Evolutionary conservation across 2,329 filamentous ascomycete species (phyloP).

Genomic region (Emergomyces africanus): DNA sequence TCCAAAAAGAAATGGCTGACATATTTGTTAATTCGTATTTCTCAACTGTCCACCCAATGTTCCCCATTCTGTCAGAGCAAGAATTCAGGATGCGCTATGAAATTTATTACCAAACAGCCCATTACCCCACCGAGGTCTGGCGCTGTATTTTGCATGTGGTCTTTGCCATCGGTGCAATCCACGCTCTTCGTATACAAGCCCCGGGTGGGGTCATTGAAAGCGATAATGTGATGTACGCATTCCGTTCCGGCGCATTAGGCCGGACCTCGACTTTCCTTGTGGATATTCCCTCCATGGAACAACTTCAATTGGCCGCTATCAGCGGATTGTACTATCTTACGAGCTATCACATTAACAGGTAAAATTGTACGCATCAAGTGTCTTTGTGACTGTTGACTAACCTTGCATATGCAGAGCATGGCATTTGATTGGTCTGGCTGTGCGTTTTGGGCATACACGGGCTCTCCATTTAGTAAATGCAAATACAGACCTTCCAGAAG

Average conservation of each 20-base stretch:
- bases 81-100: constrained; percentile 22
- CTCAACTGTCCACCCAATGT: constrained; percentile 24
- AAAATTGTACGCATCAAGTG: constrained; percentile 7
- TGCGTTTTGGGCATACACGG: constrained; percentile 23
- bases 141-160: constrained; percentile 27
- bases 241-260: constrained; percentile 21
- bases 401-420: constrained; percentile 20
- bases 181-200: constrained; percentile 19
- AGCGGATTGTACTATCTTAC: constrained; percentile 27
- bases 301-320: constrained; percentile 26
- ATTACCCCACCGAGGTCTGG: constrained; percentile 18
- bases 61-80: constrained; percentile 26
- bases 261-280: constrained; percentile 16
- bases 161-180: constrained; percentile 29
- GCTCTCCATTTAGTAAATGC: constrained; percentile 27
- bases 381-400: not conserved
- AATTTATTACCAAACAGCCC: constrained; percentile 13
- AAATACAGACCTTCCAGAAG: constrained; percentile 13
- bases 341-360: constrained; percentile 29
- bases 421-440: constrained; percentile 22
- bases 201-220: constrained; percentile 16
- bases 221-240: constrained; percentile 26
- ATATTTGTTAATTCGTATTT: constrained; percentile 25
- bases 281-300: constrained; percentile 22
- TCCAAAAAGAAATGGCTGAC: constrained; percentile 19